phyloP scores from a whole-genome alignment of 495 filamentous ascomycete genomes.

The Parmelia sp. region DNA sequence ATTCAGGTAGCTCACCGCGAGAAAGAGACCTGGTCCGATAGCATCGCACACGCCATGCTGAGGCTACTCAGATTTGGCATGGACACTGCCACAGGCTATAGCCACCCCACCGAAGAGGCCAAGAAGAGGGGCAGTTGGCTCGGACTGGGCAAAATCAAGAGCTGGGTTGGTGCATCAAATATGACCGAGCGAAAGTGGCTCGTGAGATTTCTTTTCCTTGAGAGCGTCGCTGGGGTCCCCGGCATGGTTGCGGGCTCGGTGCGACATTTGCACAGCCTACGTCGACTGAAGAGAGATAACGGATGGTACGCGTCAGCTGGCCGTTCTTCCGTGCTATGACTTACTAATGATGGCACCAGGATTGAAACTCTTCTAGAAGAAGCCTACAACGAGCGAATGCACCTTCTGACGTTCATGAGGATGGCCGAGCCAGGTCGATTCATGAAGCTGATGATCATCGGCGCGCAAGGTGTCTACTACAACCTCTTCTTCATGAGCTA shows the following conservation, averaged over 20 bases:
- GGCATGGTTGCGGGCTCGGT: conserved; percentile 97
- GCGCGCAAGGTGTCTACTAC: conserved; percentile 84
- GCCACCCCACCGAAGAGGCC: conserved; percentile 50
- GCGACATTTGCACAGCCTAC: conserved; percentile 74
- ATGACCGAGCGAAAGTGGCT: conserved; percentile 78
- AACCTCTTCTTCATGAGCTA: conserved; percentile 89
- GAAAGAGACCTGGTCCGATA: conserved; percentile 60
- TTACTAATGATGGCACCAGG: conserved; percentile 33
- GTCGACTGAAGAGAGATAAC: conserved; percentile 84
- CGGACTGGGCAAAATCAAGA: conserved; percentile 36
- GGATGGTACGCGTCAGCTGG: conserved; percentile 57
- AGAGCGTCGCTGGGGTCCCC: conserved; percentile 89
- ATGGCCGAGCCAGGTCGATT: conserved; percentile 83
- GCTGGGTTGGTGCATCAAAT: conserved; percentile 36
- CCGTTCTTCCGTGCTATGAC: neutral
- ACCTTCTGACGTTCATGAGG: conserved; percentile 89
- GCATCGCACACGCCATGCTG: conserved; percentile 55
- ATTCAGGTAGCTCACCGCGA: conserved; percentile 64
- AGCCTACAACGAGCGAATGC: conserved; percentile 93
- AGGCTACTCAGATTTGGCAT: conserved; percentile 59
- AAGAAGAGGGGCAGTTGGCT: conserved; percentile 34
- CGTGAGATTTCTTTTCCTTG: conserved; percentile 82
- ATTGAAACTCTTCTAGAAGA: conserved; percentile 95
- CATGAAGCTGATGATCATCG: conserved; percentile 82
- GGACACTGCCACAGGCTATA: conserved; percentile 66